Percentiles rank a stretch among this genome's conserved stretches.
Evolutionary conservation across 768 basidiomycete species (phyloP).

Genomic region (Tylopilus rubrobrunneus): DNA sequence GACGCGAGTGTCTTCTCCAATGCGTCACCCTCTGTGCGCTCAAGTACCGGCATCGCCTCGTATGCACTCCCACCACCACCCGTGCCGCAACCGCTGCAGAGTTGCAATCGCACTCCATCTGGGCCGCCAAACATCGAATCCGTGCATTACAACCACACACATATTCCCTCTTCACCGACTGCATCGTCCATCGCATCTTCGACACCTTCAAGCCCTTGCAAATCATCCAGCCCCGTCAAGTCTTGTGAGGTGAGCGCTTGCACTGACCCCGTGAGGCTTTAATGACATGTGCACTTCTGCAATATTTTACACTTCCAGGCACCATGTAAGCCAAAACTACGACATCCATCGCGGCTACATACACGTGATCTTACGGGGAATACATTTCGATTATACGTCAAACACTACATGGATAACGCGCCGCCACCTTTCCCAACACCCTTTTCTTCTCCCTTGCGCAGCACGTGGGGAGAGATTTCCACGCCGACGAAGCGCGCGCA

Average conservation of each 20-base stretch:
- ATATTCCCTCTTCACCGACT: constrained; percentile 19
- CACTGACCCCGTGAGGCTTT: not conserved
- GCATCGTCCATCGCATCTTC: constrained; percentile 25
- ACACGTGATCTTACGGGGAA: constrained; percentile 65
- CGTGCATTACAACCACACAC: not conserved
- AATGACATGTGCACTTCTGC: not conserved
- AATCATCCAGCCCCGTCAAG: constrained; percentile 23
- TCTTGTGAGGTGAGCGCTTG: constrained; percentile 3
- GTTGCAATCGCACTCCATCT: constrained; percentile 1
- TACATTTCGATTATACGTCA: constrained; percentile 72
- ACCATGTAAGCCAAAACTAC: constrained; percentile 44
- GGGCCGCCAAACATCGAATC: not conserved
- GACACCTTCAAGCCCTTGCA: constrained; percentile 29
- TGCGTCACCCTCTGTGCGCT: constrained; percentile 5
- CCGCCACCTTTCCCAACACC: constrained; percentile 8
- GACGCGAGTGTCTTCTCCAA: constrained; percentile 11
- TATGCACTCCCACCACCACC: constrained; percentile 16
- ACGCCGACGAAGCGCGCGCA: constrained; percentile 34
- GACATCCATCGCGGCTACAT: constrained; percentile 69
- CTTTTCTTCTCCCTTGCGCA: not conserved
- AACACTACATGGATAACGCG: constrained; percentile 72
- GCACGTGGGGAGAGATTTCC: constrained; percentile 2
- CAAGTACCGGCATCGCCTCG: not conserved
- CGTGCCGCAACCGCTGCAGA: constrained; percentile 8
- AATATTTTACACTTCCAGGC: not conserved